Evolutionary conservation across 1,284 basidiomycete species (phyloP).

Genomic region (Papiliotrema terrestris): DNA sequence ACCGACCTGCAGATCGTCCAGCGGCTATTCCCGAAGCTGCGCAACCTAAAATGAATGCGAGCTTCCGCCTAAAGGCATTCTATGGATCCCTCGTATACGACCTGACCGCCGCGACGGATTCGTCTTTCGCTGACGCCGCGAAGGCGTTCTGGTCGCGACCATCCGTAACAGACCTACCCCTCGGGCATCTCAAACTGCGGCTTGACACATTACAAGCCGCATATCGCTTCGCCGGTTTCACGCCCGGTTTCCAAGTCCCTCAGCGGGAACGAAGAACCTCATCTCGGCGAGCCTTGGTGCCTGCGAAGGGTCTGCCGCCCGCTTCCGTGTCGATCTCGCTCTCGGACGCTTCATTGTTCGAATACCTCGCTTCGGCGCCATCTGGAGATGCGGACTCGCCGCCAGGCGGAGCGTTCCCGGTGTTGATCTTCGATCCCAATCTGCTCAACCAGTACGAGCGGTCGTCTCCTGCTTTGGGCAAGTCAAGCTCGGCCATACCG

Average conservation of each 20-base stretch:
- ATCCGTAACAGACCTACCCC: slow-evolving; percentile 26
- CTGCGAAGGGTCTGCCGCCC: background rate
- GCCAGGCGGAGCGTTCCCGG: slow-evolving; percentile 41
- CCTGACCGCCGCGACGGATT: slow-evolving; percentile 4
- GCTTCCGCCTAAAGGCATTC: slow-evolving; percentile 28
- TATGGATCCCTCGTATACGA: slow-evolving; percentile 33
- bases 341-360: slow-evolving; percentile 32
- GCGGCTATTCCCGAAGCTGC: too few relatives aligned
- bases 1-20: too few relatives aligned
- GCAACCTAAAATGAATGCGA: slow-evolving; percentile 20
- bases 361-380: slow-evolving; percentile 30
- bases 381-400: slow-evolving; percentile 20
- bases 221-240: slow-evolving; percentile 8
- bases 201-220: slow-evolving; percentile 27
- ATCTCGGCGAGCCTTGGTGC: background rate
- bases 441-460: slow-evolving; percentile 40
- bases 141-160: slow-evolving; percentile 34
- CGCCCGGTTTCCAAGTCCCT: too few relatives aligned
- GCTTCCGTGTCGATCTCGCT: slow-evolving; percentile 18
- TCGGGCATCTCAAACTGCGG: slow-evolving; percentile 39
- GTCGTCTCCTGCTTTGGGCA: background rate
- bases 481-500: background rate
- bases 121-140: background rate
- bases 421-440: slow-evolving; percentile 44
- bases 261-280: background rate